A percentile compares a stretch with the other conserved stretches of the same genome.
phyloP scores from a whole-genome alignment of 805 yeast species.

The Saturnispora ahearnii region DNA sequence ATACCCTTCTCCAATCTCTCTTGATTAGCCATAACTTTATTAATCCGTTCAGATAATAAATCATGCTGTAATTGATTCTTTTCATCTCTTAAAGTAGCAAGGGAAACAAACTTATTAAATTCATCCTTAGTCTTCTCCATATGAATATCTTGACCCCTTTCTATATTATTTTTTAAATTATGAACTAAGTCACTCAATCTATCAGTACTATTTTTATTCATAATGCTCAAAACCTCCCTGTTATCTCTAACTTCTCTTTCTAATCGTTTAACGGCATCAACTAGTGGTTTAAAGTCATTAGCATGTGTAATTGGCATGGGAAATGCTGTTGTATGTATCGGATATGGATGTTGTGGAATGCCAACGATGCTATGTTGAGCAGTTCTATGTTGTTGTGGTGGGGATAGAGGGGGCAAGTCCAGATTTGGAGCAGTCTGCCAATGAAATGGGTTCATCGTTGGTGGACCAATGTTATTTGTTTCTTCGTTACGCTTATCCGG shows the following conservation, averaged over 20 bases:
- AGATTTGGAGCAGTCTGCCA: constrained; percentile 5
- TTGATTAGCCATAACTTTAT: constrained; percentile 3
- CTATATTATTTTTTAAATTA: background rate
- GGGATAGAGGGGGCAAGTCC: background rate
- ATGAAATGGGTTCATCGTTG: background rate
- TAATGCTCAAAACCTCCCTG: background rate
- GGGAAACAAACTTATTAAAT: constrained; percentile 2
- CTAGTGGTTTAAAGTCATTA: background rate
- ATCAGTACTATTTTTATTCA: background rate
- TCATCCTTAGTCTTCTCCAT: constrained; percentile 4
- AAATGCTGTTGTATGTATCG: background rate
- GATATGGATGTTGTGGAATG: constrained; percentile 1
- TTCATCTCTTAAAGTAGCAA: constrained; percentile 6
- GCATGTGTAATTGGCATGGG: constrained; percentile 2
- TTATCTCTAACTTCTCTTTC: constrained; percentile 4
- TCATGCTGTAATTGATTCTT: constrained; percentile 3
- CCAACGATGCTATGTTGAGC: constrained; percentile 1
- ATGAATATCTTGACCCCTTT: background rate
- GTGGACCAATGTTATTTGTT: background rate
- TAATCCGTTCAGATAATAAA: background rate
- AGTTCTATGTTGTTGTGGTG: background rate
- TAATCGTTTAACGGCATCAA: background rate
- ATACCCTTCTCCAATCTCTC: constrained; percentile 6
- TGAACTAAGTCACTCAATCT: background rate
- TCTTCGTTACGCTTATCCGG: background rate